phyloP scores from a whole-genome alignment of 129 eudicot species.

The Silybum marianum region DNA sequence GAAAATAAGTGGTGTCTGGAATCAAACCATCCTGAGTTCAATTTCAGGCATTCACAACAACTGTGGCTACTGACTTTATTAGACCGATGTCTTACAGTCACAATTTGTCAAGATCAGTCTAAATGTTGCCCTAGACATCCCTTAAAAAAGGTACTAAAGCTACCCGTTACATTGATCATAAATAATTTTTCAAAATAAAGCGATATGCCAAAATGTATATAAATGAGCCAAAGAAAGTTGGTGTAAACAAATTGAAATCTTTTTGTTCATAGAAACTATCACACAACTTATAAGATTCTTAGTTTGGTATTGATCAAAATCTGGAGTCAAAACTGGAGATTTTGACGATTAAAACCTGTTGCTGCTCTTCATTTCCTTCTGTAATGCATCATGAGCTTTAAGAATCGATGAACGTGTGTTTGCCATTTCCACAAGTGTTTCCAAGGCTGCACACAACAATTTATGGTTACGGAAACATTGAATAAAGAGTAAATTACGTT shows the following conservation, averaged over 20 bases:
- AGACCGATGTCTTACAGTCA: too few species aligned
- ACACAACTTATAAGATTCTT: slow-evolving; percentile 9
- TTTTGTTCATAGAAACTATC: not conserved
- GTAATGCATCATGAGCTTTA: slow-evolving; percentile 55
- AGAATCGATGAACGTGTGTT: slow-evolving; percentile 68
- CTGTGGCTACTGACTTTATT: too few species aligned
- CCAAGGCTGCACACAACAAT: slow-evolving; percentile 60
- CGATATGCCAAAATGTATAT: not conserved
- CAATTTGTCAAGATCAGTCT: too few species aligned
- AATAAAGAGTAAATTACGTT: too few species aligned
- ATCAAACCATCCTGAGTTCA: not conserved
- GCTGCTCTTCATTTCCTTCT: slow-evolving; percentile 40
- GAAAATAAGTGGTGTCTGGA: not conserved
- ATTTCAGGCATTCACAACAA: too few species aligned
- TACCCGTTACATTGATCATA: not conserved
- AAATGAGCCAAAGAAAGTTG: too few species aligned
- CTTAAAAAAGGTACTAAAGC: not conserved
- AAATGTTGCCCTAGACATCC: not conserved
- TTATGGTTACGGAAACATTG: not conserved
- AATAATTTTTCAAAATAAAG: not conserved
- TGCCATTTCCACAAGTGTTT: slow-evolving; percentile 75
- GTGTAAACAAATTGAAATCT: too few species aligned
- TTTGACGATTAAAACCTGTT: slow-evolving; percentile 20
- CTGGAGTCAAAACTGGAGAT: not conserved
- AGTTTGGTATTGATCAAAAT: not conserved